A percentile compares a stretch with the other conserved stretches of the same genome.
Evolutionary conservation across 2,329 filamentous ascomycete species (phyloP).

Genomic region (Penicillium sp.): DNA sequence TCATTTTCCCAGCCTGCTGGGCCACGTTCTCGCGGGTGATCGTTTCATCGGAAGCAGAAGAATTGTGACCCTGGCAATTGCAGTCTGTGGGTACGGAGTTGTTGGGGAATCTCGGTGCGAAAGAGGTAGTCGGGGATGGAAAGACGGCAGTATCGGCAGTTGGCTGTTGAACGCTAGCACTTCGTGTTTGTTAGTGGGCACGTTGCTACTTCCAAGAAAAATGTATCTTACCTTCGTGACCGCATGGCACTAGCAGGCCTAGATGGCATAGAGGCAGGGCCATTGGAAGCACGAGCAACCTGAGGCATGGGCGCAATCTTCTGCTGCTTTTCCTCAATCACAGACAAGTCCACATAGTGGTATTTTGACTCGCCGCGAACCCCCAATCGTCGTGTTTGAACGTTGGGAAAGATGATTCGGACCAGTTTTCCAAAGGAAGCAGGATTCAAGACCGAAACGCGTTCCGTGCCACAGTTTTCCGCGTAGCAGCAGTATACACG

Average conservation of each 20-base stretch:
- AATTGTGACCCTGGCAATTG: conserved; percentile 32
- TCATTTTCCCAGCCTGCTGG: conserved; percentile 40
- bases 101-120: conserved; percentile 34
- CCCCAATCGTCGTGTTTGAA: conserved; percentile 88
- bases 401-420: conserved; percentile 89
- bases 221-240: conserved; percentile 31
- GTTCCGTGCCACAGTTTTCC: conserved; percentile 85
- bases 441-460: conserved; percentile 92
- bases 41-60: conserved; percentile 30
- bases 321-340: conserved; percentile 48
- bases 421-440: conserved; percentile 98
- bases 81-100: conserved; percentile 26
- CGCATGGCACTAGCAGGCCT: conserved; percentile 29
- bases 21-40: conserved; percentile 41
- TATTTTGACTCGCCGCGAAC: conserved; percentile 98
- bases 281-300: conserved; percentile 23
- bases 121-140: conserved; percentile 43
- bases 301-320: conserved; percentile 31
- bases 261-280: conserved; percentile 22
- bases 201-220: neutral
- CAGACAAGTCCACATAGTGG: conserved; percentile 69
- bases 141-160: conserved; percentile 42
- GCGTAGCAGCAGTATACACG: conserved; percentile 96
- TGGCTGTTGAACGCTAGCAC: conserved; percentile 35
- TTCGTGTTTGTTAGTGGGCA: conserved; percentile 19